Base-by-base conservation (phyloP, 2,329 filamentous ascomycete genomes). In the Penicillium sp. region DNA sequence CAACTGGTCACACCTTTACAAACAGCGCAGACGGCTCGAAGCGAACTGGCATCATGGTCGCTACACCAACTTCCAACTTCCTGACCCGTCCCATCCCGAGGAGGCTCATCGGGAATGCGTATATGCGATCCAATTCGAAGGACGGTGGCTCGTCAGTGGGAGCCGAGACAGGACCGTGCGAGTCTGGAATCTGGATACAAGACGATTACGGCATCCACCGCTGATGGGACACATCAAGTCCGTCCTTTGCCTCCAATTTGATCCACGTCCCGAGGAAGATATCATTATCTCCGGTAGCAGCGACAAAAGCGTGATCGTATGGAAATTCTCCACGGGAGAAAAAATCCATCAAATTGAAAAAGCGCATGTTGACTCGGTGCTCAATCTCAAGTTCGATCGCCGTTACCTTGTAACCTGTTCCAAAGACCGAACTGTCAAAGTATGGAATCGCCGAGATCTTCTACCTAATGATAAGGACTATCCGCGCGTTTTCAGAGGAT, bases 341-440 rank as follows among this genome's bases (percentile, higher is more conserved):
- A 83, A 90, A 66, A 74, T 97, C 11, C 89, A 92, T 66, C 85
- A 85, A 53, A 83, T 97, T 30, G 79, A 80, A 1, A 80, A 84
- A 41, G 93, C 93, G 0, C 94, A 99, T 70, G 78, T 81, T 29
- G 94, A 99, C 72, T 96, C 93, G 0, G 92, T 99, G 0, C 78
- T 99, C 14, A 97, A 97, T 67, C 85, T 99, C 53, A 85, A 90
- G 57, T 99, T 97, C 62, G 92, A 97, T 68, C 87, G 90, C 61
- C 84, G 90, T 8, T 95, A 95, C 59, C 80, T 99, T 4, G 91
- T 97, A 11, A 99, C 94, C 0, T 97, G 94, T 67, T 97, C 93
- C 45, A 99, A 99, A 71, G 94, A 99, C 73, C 95, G 92, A 72
- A 88, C 88, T 0, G 96, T 99, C 79, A 97, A 97, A 73, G 86